phyloP scores from a whole-genome alignment of 208 protist species.

The Trypanosoma lewisi region DNA sequence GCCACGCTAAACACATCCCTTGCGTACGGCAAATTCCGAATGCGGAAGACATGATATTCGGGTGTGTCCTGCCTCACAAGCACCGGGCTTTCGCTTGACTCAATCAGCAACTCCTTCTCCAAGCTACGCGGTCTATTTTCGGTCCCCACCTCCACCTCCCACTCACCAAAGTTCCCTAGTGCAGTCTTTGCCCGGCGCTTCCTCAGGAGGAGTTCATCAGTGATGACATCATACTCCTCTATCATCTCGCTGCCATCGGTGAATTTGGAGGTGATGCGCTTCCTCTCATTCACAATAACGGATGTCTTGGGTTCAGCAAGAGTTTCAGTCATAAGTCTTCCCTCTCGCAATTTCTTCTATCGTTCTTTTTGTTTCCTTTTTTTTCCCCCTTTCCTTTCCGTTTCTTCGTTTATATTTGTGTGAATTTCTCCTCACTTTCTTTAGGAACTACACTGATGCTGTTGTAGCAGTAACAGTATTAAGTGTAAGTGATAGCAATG shows the following conservation, averaged over 20 bases:
- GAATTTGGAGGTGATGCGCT: constrained; percentile 87
- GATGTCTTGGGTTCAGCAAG: constrained; percentile 76
- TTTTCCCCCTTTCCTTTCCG: background rate
- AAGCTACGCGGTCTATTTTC: constrained; percentile 54
- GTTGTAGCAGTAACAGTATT: background rate
- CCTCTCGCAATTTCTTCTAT: constrained; percentile 1
- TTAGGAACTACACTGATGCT: too few relatives aligned
- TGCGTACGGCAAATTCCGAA: constrained; percentile 92
- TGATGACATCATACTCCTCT: constrained; percentile 94
- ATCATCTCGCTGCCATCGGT: constrained; percentile 88
- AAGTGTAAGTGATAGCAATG: too few relatives aligned
- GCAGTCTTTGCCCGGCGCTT: constrained; percentile 71
- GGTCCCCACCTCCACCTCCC: constrained; percentile 87
- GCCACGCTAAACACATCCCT: constrained; percentile 80
- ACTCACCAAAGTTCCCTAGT: constrained; percentile 81
- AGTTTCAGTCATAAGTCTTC: constrained; percentile 30
- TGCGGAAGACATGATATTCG: constrained; percentile 83
- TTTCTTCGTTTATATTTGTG: constrained; percentile 1
- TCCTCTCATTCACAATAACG: constrained; percentile 76
- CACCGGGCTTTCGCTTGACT: constrained; percentile 70
- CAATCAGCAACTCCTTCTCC: constrained; percentile 69
- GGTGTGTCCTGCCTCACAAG: constrained; percentile 83
- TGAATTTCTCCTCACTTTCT: too few relatives aligned
- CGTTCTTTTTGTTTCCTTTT: constrained; percentile 7
- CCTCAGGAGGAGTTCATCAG: constrained; percentile 87